Evolutionary conservation across 148 eudicot species (phyloP).

Genomic region (Diospyros lotus): DNA sequence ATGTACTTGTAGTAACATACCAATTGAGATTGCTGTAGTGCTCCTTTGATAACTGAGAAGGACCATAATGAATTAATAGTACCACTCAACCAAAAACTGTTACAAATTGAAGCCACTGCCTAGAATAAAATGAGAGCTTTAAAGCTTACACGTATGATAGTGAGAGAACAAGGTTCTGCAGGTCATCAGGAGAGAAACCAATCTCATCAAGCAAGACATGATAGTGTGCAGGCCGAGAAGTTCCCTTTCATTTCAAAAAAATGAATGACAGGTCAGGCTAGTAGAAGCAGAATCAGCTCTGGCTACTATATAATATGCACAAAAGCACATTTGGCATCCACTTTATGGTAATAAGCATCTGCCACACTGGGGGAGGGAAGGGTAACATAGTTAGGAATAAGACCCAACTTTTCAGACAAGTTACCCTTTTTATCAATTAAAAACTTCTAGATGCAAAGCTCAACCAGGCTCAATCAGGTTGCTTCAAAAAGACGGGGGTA

Average conservation of each 20-base stretch:
- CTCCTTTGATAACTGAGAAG: slow-evolving; percentile 81
- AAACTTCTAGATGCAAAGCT: background rate
- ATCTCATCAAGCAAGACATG: slow-evolving; percentile 96
- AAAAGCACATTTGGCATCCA: too few relatives aligned
- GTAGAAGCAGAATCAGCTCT: too few relatives aligned
- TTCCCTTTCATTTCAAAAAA: slow-evolving; percentile 49
- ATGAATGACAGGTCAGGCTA: background rate
- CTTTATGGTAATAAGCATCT: too few relatives aligned
- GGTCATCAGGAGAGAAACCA: slow-evolving; percentile 86
- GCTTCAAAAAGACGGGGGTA: background rate
- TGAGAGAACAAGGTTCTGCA: slow-evolving; percentile 75
- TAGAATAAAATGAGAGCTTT: background rate
- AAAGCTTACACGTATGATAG: slow-evolving; percentile 84
- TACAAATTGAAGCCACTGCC: background rate
- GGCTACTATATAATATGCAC: too few relatives aligned
- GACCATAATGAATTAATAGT: slow-evolving; percentile 7
- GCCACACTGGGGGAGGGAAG: too few relatives aligned
- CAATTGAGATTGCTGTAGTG: slow-evolving; percentile 73
- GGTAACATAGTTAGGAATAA: too few relatives aligned
- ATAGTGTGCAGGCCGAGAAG: slow-evolving; percentile 88
- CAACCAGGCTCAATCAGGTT: background rate
- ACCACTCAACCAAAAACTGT: background rate
- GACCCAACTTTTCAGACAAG: too few relatives aligned
- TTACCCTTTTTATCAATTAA: background rate
- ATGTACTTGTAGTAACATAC: slow-evolving; percentile 20